A percentile compares a stretch with the other conserved stretches of the same genome.
Evolutionary conservation across 768 basidiomycete genomes (phyloP).

Genomic region (Boletus vinaceobasis): DNA sequence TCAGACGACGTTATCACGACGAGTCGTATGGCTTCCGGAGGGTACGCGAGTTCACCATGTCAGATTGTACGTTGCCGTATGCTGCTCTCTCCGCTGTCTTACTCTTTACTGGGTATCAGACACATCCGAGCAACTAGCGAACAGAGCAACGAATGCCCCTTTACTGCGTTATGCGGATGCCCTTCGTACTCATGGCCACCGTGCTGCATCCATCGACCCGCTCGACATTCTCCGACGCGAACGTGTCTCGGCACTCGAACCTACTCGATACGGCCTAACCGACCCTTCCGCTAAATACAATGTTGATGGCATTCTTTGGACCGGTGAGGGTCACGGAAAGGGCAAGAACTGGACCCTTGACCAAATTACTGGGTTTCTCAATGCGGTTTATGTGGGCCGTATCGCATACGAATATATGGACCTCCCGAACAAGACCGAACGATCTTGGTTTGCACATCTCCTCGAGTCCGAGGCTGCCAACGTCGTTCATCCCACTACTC

Average conservation of each 20-base stretch:
- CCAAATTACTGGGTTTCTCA: constrained; percentile 68
- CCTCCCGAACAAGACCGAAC: constrained; percentile 78
- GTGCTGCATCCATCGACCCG: constrained; percentile 84
- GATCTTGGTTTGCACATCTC: constrained; percentile 84
- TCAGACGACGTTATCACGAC: constrained; percentile 58
- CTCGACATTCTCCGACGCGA: constrained; percentile 85
- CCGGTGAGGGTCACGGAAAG: constrained; percentile 26
- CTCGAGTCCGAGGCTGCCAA: constrained; percentile 54
- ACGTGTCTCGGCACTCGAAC: constrained; percentile 71
- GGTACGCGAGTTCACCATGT: constrained; percentile 56
- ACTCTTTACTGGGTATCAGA: constrained; percentile 38
- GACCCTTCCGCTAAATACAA: constrained; percentile 56
- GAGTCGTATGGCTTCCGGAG: constrained; percentile 77
- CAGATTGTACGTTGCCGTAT: constrained; percentile 58
- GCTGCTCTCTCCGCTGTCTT: background rate
- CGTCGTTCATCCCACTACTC: constrained; percentile 29
- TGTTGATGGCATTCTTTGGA: constrained; percentile 83
- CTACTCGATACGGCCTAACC: constrained; percentile 69
- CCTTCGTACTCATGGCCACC: constrained; percentile 79
- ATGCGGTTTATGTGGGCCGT: constrained; percentile 72
- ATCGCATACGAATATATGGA: constrained; percentile 95
- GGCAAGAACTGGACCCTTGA: constrained; percentile 60
- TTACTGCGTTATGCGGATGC: constrained; percentile 88
- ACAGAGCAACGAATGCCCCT: constrained; percentile 69
- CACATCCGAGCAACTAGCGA: constrained; percentile 59